Percentiles rank a stretch among this genome's conserved stretches.
Evolutionary conservation across 208 protist species (phyloP).

Genomic region (Tritrichomonas musculus): DNA sequence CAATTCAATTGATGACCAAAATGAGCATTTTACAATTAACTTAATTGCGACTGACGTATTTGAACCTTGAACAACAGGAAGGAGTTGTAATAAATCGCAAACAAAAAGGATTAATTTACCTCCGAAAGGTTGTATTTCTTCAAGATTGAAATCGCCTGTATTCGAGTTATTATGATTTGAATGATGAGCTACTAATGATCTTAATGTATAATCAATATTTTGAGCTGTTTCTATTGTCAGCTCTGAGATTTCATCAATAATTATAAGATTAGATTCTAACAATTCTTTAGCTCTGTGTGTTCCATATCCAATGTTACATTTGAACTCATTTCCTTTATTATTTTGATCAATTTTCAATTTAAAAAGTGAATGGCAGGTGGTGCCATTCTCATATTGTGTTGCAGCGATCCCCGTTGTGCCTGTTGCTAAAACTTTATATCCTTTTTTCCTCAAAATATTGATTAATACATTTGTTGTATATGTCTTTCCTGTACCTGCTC

Average conservation of each 20-base stretch:
- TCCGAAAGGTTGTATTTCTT: neutral
- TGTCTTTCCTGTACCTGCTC: too few relatives aligned
- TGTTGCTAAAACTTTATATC: neutral
- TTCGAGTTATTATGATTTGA: neutral
- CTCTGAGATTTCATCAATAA: neutral
- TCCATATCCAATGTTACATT: neutral
- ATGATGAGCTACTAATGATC: neutral
- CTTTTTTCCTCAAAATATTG: neutral
- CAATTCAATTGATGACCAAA: neutral
- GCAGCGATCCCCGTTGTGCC: neutral
- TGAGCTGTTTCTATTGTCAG: neutral
- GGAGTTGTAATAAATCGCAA: neutral
- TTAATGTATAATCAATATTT: neutral
- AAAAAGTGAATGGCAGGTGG: neutral
- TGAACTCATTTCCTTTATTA: neutral
- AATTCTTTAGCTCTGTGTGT: neutral
- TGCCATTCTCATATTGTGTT: neutral
- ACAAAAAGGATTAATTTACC: neutral
- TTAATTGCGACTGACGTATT: neutral
- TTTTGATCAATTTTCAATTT: neutral
- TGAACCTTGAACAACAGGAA: neutral
- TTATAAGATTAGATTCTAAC: neutral
- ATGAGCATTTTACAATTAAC: neutral
- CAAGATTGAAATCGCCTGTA: too few relatives aligned
- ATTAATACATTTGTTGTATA: neutral